Evolutionary conservation across 139 green algal genomes (phyloP).

Genomic region (Auxenochlorella pyrenoidosa): DNA sequence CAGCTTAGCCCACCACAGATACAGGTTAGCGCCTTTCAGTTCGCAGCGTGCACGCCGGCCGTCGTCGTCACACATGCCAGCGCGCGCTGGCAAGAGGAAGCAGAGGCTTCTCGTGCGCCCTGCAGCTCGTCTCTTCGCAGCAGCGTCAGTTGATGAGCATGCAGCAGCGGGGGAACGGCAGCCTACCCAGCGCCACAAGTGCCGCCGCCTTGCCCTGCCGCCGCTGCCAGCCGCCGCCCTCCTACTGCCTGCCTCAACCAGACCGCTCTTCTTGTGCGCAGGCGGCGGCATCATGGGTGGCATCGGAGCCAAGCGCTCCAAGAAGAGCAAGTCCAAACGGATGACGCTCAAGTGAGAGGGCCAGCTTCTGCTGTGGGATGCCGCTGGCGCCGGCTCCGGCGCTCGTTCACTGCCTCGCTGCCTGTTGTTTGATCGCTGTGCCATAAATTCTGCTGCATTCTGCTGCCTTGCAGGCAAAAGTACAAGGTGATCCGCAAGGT

Average conservation of each 20-base stretch:
- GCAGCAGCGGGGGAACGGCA: no score
- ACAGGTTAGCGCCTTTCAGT: no score
- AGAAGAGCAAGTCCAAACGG: slow-evolving; percentile 42
- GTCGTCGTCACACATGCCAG: no score
- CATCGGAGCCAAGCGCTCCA: slow-evolving; percentile 35
- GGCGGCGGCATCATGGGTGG: slow-evolving; percentile 11
- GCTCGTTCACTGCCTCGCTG: neutral
- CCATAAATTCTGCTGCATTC: no score
- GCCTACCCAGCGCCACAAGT: no score
- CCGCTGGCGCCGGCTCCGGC: neutral
- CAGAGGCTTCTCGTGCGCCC: no score
- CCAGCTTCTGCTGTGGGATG: neutral
- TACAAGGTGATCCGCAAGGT: slow-evolving; percentile 92
- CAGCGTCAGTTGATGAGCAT: no score
- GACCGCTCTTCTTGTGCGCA: neutral
- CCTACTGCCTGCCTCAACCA: neutral
- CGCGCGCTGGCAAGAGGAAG: no score
- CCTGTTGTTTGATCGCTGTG: neutral
- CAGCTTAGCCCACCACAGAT: no score
- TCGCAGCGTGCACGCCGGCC: no score
- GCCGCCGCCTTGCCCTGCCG: neutral
- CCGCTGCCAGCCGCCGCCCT: neutral
- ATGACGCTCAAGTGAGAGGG: slow-evolving; percentile 21
- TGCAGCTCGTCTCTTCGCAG: no score
- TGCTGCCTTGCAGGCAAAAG: slow-evolving; percentile 77